These are phyloP conservation scores for Podila minutissima DNA, from an alignment of 192 early-diverging fungal genomes.

Conservation along the genomic window DNA sequence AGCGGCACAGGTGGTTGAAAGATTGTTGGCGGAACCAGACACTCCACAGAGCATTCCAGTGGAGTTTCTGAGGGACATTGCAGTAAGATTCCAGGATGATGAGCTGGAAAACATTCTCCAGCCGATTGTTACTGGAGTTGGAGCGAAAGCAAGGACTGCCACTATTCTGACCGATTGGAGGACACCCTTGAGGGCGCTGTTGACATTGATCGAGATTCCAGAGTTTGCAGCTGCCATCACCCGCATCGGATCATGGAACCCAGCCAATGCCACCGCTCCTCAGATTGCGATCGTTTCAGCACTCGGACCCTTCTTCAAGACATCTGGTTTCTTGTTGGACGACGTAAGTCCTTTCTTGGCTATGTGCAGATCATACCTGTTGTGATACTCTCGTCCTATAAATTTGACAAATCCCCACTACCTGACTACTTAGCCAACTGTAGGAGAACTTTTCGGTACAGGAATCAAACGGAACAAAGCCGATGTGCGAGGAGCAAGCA, in stretches of 20 bases:
- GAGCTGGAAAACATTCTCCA: slow-evolving; percentile 69
- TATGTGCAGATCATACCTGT: no score
- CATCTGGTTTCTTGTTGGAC: slow-evolving; percentile 62
- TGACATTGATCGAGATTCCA: slow-evolving; percentile 55
- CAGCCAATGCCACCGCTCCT: slow-evolving; percentile 58
- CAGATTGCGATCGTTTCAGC: slow-evolving; percentile 72
- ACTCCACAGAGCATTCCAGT: slow-evolving; percentile 67
- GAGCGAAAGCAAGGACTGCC: slow-evolving; percentile 38
- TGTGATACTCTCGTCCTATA: background rate
- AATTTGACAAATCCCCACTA: no score
- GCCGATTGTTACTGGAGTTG: slow-evolving; percentile 59
- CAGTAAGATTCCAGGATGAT: slow-evolving; percentile 69
- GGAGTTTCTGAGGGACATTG: slow-evolving; percentile 72
- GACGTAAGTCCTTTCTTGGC: slow-evolving; percentile 40
- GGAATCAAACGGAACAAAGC: slow-evolving; percentile 59
- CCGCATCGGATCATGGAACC: slow-evolving; percentile 65
- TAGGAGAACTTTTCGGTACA: slow-evolving; percentile 60
- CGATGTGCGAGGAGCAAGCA: slow-evolving; percentile 64
- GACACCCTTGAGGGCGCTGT: slow-evolving; percentile 23
- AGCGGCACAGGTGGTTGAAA: slow-evolving; percentile 55
- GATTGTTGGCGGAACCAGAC: slow-evolving; percentile 64
- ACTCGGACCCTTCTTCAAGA: slow-evolving; percentile 78
- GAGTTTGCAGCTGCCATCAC: slow-evolving; percentile 65
- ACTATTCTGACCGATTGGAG: slow-evolving; percentile 48
- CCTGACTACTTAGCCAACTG: slow-evolving; percentile 43